Base-by-base conservation (phyloP, 495 filamentous ascomycete species). In the Tuber microsphaerosporum region DNA sequence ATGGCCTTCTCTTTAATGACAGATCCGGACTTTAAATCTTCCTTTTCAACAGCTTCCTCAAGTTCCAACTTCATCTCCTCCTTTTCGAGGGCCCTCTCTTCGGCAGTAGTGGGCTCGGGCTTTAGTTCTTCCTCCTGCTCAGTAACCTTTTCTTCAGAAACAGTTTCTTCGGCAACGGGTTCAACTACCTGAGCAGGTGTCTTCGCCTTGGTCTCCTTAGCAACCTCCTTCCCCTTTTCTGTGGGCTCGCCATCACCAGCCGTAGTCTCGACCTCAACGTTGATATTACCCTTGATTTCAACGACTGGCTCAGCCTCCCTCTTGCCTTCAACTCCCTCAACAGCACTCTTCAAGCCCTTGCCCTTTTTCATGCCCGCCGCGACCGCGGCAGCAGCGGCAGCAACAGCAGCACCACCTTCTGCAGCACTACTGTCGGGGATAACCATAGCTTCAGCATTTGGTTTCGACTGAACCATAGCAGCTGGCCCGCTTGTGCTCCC, bases 361-460 rank as follows among this genome's bases (percentile, higher is more conserved):
- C 86, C 88, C 82, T 90, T 92, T 75, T 88, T 84, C 0, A 51
- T 75, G 31, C 70, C 74, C 20, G 70, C 69, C 26, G 48, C 69
- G n/a, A 72, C 74, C 31, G 75, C 78, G 61, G 80, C 76, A 37
- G 73, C 68, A 14, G 81, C 76, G 61, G 73, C 51, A 48, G 71
- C 71, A 26, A 37, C 69, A 1, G 71, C 75, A 34, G 75, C 74
- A 20, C 56, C 31, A 3, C 56, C 17, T 17, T 14, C 84, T 2
- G 84, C 22, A 12, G 74, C 74, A 22, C 71, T 72, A 45, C 69
- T 79, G 37, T 56, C 74, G 43, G 75, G 73, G 70, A 71, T 73
- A 45, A 76, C 77, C 26, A 78, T 51, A 20, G 61, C 39, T 42
- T 45, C 48, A 65, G 80, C 73, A 37, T 80, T 69, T 75, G 82